Percentiles rank a stretch among this genome's conserved stretches.
These are phyloP conservation scores for Penicillium bialowiezense DNA, from an alignment of 495 filamentous ascomycete genomes.

Conservation along the genomic window DNA sequence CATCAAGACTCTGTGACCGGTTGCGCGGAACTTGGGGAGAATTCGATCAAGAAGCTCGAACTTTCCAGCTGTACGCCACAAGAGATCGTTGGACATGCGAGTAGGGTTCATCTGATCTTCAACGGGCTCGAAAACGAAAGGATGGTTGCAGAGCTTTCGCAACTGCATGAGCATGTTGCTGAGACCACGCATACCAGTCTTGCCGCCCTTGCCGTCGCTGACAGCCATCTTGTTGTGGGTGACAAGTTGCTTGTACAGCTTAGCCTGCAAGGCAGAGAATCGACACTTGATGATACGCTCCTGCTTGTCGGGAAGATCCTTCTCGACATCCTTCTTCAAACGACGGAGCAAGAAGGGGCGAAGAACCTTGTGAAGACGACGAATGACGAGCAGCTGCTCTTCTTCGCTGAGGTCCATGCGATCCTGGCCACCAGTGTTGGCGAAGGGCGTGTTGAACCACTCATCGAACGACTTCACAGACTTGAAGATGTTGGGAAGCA, in stretches of 20 bases:
- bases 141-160: slow-evolving; percentile 98
- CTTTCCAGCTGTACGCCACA: slow-evolving; percentile 96
- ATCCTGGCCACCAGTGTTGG: slow-evolving; percentile 95
- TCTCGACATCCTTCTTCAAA: slow-evolving; percentile 99
- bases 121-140: slow-evolving; percentile 96
- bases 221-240: slow-evolving; percentile 92
- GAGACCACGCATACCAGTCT: slow-evolving; percentile 89
- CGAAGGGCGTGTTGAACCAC: slow-evolving; percentile 99
- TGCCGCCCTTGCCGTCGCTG: slow-evolving; percentile 91
- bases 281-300: slow-evolving; percentile 99
- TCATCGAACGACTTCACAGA: slow-evolving; percentile 99
- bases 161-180: slow-evolving; percentile 99
- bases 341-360: slow-evolving; percentile 96
- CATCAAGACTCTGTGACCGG: slow-evolving; percentile 93
- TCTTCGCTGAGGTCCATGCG: slow-evolving; percentile 99
- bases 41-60: slow-evolving; percentile 94
- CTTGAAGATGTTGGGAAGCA: slow-evolving; percentile 97
- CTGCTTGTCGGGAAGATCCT: slow-evolving; percentile 96
- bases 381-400: slow-evolving; percentile 97
- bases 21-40: slow-evolving; percentile 84
- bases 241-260: slow-evolving; percentile 93
- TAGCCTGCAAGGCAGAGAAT: slow-evolving; percentile 89
- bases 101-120: slow-evolving; percentile 96
- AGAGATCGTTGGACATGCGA: slow-evolving; percentile 80
- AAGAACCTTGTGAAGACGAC: slow-evolving; percentile 95